Evolutionary conservation across 208 protist genomes (phyloP), one percentile per base, ranked within the genome.

Genomic region (Acanthamoeba triangularis): DNA sequence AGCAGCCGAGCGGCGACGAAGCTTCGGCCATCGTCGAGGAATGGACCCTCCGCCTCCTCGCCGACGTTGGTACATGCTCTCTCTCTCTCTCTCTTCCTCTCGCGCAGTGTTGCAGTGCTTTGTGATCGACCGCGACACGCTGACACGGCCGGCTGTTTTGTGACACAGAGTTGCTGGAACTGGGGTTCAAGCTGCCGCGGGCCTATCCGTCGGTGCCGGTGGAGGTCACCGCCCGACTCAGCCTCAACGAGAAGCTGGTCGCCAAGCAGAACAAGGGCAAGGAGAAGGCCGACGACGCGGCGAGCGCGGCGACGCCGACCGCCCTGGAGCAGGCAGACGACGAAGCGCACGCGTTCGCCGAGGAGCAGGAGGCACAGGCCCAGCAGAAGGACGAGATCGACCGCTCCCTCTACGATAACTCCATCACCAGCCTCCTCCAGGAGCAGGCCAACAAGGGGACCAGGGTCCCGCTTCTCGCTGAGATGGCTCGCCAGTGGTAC

Each of bases 181-280:
- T 82, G 4, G 74, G 8, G 3, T 82, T 82, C 44, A 82, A 82
- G 20, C 74, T 82, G 41, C 74, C 74, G 20, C 28, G 11, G 37
- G 33, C 74, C 74, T 82, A 82, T 20, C 74, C 74, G 14, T 35
- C 44, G 23, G 33, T 10, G 33, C 74, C 74, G 37, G 28, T 28
- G 1, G 16, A 52, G 13, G 74, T 82, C 20, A 82, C 16, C 20
- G 74, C 74, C 52, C 33, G 74, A 23, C 37, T 82, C 18, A 52
- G 74, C 44, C 37, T 63, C 59, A 20, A 44, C 30, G 23, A 78
- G 30, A 78, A 13, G 10, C 14, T 35, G 20, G 30, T 23, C n/a
- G 23, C 28, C 69, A 78, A 41, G 69, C 33, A 20, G 69, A 78
- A 78, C n/a, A 78, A 44, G 69, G 69, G 69, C 30, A 78, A 78